Base-by-base conservation (phyloP, 2,329 filamentous ascomycete species). In the Aspergillus carbonarius region DNA sequence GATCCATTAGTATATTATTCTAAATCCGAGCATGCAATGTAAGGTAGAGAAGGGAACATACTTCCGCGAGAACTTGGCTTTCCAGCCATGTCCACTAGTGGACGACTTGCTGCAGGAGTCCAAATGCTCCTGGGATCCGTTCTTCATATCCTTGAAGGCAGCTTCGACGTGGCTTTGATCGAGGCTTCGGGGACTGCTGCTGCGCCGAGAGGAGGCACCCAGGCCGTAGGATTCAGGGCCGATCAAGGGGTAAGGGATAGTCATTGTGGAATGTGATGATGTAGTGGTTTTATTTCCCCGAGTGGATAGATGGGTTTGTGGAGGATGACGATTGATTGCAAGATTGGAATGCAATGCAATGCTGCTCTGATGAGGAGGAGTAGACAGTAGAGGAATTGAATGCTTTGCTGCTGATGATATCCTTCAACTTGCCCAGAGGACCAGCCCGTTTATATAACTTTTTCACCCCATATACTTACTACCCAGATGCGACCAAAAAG, bases 141-240 rank as follows among this genome's bases (percentile, higher is more conserved):
- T 46, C 44, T 30, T 27, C 15, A 30, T 17, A 7, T 48, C 44
- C 44, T 48, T 48, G 25, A 48, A 30, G n/a, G 44, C 25, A 8
- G 44, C 23, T 17, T 48, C 44, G n/a, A 30, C n/a, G 25, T n/a
- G 12, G 15, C 5, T 32, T 15, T 9, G 25, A 10, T 30, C 44
- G 10, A 30, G 25, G 25, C 23, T 48, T 25, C 44, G 7, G 17
- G 44, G 44, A 15, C 23, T 48, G 44, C 44, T 48, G 27, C 44
- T 27, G 25, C 44, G 44, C 4, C 10, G n/a, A 8, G 25, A 30
- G 6, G 18, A 20, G 12, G 39, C 18, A 9, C 44, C 44, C 8
- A 48, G 44, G 44, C 44, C 44, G 27, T 48, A 48, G 44, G 44
- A 48, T 17, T 48, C 44, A 30, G 44, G 44, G 44, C 44, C 44